Conservation (phyloP, 768 basidiomycete species). For the Lentinula detonsa region DNA sequence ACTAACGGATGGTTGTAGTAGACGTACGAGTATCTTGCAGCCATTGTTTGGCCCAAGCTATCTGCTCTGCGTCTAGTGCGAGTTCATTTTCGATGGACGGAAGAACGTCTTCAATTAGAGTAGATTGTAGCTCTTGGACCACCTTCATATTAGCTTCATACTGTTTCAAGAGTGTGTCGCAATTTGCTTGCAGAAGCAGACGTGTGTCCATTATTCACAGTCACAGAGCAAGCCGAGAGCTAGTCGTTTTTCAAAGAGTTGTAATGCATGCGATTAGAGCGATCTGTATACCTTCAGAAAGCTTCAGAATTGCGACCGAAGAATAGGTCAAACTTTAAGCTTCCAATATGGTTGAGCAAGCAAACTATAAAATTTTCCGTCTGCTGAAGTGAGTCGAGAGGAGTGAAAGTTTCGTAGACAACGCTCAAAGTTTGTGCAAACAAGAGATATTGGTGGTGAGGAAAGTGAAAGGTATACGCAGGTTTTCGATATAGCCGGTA, state of each 20-base stretch:
- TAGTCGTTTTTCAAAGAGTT: too few relatives aligned
- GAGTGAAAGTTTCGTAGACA: not conserved
- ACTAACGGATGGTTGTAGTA: not conserved
- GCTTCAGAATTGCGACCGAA: not conserved
- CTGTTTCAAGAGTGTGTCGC: constrained; percentile 39
- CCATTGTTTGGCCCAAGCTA: constrained; percentile 55
- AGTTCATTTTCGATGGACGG: constrained; percentile 58
- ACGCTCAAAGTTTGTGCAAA: not conserved
- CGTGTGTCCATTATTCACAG: constrained; percentile 16
- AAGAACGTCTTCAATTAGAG: constrained; percentile 49
- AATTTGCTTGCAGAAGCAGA: constrained; percentile 37
- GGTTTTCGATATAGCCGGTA: too few relatives aligned
- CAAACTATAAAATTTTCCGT: not conserved
- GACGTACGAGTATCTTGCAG: constrained; percentile 58
- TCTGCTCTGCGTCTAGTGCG: constrained; percentile 37
- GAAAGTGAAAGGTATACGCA: too few relatives aligned
- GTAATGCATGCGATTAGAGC: not conserved
- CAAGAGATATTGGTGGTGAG: not conserved
- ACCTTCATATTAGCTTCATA: constrained; percentile 45
- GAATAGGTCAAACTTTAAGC: not conserved
- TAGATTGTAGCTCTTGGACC: constrained; percentile 41
- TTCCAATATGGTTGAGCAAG: not conserved
- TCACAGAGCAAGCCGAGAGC: not conserved
- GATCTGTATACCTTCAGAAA: not conserved
- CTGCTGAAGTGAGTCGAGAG: not conserved